phyloP scores from a whole-genome alignment of 805 yeast genomes.

The Ogataea henricii region DNA sequence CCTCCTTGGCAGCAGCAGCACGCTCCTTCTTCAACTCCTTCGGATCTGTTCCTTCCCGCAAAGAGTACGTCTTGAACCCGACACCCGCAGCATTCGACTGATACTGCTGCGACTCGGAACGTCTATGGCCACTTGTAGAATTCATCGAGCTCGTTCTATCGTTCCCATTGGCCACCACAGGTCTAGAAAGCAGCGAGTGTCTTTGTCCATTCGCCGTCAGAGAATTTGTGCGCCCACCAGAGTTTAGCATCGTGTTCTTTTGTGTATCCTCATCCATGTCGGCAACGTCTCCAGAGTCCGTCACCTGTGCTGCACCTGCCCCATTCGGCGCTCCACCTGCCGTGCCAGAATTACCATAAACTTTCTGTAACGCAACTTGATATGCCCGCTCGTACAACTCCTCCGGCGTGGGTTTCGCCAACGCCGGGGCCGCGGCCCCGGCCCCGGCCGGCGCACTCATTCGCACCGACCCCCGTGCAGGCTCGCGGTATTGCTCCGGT shows the following conservation, averaged over 20 bases:
- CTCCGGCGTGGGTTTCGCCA: slow-evolving; percentile 38
- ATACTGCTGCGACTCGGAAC: slow-evolving; percentile 12
- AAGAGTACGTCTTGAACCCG: slow-evolving; percentile 34
- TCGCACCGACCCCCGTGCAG: neutral
- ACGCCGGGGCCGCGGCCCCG: no score
- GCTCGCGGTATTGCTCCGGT: slow-evolving; percentile 1
- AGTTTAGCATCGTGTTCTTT: slow-evolving; percentile 29
- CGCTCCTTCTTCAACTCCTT: slow-evolving; percentile 20
- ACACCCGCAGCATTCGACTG: slow-evolving; percentile 32
- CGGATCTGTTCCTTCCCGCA: slow-evolving; percentile 26
- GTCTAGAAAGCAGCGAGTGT: neutral
- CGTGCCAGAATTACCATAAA: slow-evolving; percentile 43
- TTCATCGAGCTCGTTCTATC: slow-evolving; percentile 8
- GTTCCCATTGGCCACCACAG: neutral
- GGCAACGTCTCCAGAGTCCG: slow-evolving; percentile 8
- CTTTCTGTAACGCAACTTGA: slow-evolving; percentile 56
- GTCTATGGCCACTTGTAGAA: neutral
- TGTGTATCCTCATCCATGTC: slow-evolving; percentile 30
- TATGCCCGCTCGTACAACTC: slow-evolving; percentile 59
- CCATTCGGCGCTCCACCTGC: neutral
- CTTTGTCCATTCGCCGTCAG: neutral
- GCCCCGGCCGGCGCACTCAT: neutral
- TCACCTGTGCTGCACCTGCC: neutral
- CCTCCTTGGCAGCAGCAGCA: slow-evolving; percentile 22
- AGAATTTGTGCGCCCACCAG: slow-evolving; percentile 10